Base-by-base conservation (phyloP, 1,284 basidiomycete genomes). In the Irpex rosettiformis region DNA sequence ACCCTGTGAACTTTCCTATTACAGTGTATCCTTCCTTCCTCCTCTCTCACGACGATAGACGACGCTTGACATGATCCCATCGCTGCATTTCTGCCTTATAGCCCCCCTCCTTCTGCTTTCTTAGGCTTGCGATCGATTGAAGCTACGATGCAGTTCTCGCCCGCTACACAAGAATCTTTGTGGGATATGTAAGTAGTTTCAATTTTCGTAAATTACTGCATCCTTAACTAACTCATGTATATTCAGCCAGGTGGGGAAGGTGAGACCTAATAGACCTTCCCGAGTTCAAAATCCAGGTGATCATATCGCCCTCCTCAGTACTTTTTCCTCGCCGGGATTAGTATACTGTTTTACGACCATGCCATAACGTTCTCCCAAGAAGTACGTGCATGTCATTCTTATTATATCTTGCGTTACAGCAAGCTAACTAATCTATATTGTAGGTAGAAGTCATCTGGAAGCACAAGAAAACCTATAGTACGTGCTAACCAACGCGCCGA, bases 361-460 rank as follows among this genome's bases (percentile, higher is more conserved):
- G 45, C 45, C 4, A 21, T 21, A 1, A 48, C 45, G 11, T 48
- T 48, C 45, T 25, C 45, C 11, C 45, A 48, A 48, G 45, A 48
- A 21, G 45, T 48, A 21, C 21, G 37, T 16, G n/a, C 6, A 13
- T 5, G 11, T 40, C n/a, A 4, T n/a, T 11, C 13, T 40, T 11
- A 3, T n/a, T 4, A 40, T 40, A 40, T 3, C 13, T 13, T 1
- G 11, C n/a, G 37, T 13, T 16, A 0, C n/a, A n/a, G 11, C 10
- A 13, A 40, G n/a, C n/a, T 40, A n/a, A 13, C 13, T 40, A n/a
- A 13, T 2, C n/a, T n/a, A 13, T 40, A 2, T 13, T 2, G 4
- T n/a, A 40, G 37, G 37, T 40, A 40, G 37, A 48, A 21, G 21
- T 53, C 3, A 53, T 53, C 51, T 53, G 51, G 27, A 53, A 53